Evolutionary conservation across 768 basidiomycete species (phyloP).

Genomic region (Lentinula boryana): DNA sequence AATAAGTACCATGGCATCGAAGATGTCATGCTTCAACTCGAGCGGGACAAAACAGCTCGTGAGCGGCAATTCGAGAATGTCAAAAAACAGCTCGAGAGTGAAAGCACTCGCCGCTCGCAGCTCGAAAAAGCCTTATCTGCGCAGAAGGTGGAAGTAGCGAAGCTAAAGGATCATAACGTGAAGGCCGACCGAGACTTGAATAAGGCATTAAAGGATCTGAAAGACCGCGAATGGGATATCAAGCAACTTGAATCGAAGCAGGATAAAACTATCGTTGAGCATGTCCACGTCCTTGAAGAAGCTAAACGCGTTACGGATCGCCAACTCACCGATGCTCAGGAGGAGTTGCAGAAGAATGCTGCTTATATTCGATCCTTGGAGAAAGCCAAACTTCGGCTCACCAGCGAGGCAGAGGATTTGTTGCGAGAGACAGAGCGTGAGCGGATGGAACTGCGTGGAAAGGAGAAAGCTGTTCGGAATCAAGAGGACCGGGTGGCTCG

Average conservation of each 20-base stretch:
- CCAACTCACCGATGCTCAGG: conserved; percentile 76
- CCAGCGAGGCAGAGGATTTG: conserved; percentile 80
- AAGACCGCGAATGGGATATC: conserved; percentile 79
- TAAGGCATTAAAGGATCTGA: conserved; percentile 74
- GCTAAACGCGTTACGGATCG: conserved; percentile 93
- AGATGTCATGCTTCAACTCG: conserved; percentile 77
- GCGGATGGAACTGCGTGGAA: conserved; percentile 55
- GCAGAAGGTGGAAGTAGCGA: conserved; percentile 65
- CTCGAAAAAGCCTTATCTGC: conserved; percentile 59
- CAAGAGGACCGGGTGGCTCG: conserved; percentile 58
- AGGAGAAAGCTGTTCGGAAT: conserved; percentile 58
- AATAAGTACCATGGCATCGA: conserved; percentile 82
- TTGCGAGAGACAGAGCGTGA: conserved; percentile 68
- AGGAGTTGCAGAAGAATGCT: conserved; percentile 68
- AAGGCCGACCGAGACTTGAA: conserved; percentile 79
- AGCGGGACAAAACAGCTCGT: conserved; percentile 54
- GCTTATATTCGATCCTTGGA: conserved; percentile 83
- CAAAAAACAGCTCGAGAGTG: conserved; percentile 69
- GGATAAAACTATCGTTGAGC: conserved; percentile 98
- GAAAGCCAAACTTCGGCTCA: conserved; percentile 67
- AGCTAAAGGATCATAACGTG: conserved; percentile 60
- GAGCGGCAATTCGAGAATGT: conserved; percentile 66
- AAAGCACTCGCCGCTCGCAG: conserved; percentile 65
- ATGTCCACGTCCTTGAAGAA: conserved; percentile 93
- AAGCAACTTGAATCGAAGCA: conserved; percentile 81